Base-by-base conservation (phyloP, 1,284 basidiomycete genomes). In the Vanrija humicola region DNA sequence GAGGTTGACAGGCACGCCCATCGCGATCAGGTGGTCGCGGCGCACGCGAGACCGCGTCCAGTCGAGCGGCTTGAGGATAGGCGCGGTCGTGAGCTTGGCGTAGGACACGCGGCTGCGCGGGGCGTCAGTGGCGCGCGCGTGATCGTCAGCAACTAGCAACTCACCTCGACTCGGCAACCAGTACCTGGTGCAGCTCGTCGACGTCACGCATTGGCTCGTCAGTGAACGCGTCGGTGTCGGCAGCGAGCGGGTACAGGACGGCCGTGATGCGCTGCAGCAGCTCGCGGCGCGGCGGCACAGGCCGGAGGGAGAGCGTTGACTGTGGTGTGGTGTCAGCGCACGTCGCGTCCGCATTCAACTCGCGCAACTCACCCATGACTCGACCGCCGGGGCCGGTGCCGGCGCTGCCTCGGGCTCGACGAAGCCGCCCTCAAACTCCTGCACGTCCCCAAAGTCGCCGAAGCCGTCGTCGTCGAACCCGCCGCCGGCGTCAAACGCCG, bases 1-100 rank as follows among this genome's bases (percentile, higher is more conserved):
- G 6, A 95, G 80, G 70, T 95, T 95, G 48, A 96, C 88, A 5
- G 92, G 92, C 47, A 96, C 86, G 38, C 93, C 92, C 39, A 96
- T 83, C 14, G 89, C 79, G 59, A 94, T 91, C 43, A 96, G 81
- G 65, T 95, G 90, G 67, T 92, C 89, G 48, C 90, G 80, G 54
- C 92, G 83, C 66, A 90, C 90, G 45, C 88, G 83, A 48, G 90
- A 93, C 43, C 90, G 84, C 53, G 86, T 90, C 92, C 92, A 96
- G 67, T 90, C 93, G 46, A 91, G 85, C 15, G 89, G 87, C 71
- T 87, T 75, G 48, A 86, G 83, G 9, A 74, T 66, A 1, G 78
- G 73, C 2, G 74, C 64, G 6, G 71, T 71, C 1, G 70, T 74
- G 78, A 62, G 86, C 58, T 82, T 80, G 52, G 85, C 83, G 76